Evolutionary conservation across 768 basidiomycete genomes (phyloP), one percentile per base, ranked within the genome.

Genomic region (Galerina marginata): DNA sequence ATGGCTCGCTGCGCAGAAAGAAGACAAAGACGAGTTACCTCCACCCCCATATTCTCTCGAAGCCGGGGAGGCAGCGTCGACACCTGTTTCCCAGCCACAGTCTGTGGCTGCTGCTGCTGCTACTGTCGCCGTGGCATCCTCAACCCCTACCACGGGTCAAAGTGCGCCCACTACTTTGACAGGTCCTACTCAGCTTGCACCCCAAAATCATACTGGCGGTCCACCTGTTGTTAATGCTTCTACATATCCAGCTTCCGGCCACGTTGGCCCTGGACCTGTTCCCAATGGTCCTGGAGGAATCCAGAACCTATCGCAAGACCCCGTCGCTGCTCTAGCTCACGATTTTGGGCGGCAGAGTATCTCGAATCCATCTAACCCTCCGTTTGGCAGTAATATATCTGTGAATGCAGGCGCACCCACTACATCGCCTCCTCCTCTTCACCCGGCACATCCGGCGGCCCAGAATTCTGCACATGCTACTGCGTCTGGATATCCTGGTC

Each of bases 11-110:
- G 59, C 64, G 6, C 82, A 82, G 69, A 80, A 79, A 61, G 76
- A 76, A 14, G 75, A 75, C 29, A 72, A 72, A 49, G 83, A 84
- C 25, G 87, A 86, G 9, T 73, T 72, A 2, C 88, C 90, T 0
- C 90, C 91, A 1, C 89, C 89, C 9, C 89, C 90, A 16, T 92
- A 92, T 66, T 80, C 84, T 14, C 75, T 87, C 20, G 81, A 88
- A 59, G 85, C 69, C 45, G 77, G 76, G 3, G 79, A 75, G 29
- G 1, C 45, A 29, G 12, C 33, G 10, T 11, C 26, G 36, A 38
- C 52, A 29, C 52, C 40, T 38, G 50, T 47, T 51, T 12, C 54
- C 42, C 36, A 25, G 23, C 14, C 23, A 6, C 51, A 45, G 43
- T 7, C 33, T 11, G 14, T 26, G 11, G 10, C 44, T 37, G 12